Evolutionary conservation across 2,329 filamentous ascomycete genomes (phyloP), one percentile per base, ranked within the genome.

Genomic region (Microdochium trichocladiopsis): DNA sequence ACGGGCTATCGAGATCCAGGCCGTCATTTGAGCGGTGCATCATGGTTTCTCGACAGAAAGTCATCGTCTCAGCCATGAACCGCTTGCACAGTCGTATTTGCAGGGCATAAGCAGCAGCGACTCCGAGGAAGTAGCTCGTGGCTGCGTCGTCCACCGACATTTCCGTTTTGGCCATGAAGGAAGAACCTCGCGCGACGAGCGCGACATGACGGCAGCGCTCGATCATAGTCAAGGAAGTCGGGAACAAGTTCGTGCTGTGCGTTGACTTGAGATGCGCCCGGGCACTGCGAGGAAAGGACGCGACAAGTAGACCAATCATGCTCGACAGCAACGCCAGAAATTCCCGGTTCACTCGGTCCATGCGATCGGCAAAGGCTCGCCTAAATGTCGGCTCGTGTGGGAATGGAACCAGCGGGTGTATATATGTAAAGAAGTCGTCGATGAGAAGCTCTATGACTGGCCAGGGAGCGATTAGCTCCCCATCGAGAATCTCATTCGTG

Each of bases 361-460:
- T 81, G 31, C 87, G 77, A 51, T 78, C 77, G 8, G 76, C 76
- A 65, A 90, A 88, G 1, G 83, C 83, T 55, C 83, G 78, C 22
- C 87, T 79, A 65, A 92, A 91, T 3, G 86, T 87, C 0, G 87
- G 86, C 63, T 91, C 86, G 66, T 92, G 88, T 0, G 88, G 88
- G 53, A 92, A 91, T 0, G 88, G 88, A 53, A 81, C 82, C 9
- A 92, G 76, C 1, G 88, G 88, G 60, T 91, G 86, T 51, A 91
- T 86, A 64, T 90, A 90, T 18, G 85, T 90, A 69, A 91, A 92
- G 75, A 89, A 92, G 70, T 92, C 88, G 65, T 91, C 86, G 53
- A 92, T 80, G 16, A 91, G 74, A 2, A 86, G 76, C 60, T 86
- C 78, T 50, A 92, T 71, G 11, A 86, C 82, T 8, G 81, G 78